Evolutionary conservation across 495 filamentous ascomycete genomes (phyloP).

Genomic region (Antarctomyces pellizariae): DNA sequence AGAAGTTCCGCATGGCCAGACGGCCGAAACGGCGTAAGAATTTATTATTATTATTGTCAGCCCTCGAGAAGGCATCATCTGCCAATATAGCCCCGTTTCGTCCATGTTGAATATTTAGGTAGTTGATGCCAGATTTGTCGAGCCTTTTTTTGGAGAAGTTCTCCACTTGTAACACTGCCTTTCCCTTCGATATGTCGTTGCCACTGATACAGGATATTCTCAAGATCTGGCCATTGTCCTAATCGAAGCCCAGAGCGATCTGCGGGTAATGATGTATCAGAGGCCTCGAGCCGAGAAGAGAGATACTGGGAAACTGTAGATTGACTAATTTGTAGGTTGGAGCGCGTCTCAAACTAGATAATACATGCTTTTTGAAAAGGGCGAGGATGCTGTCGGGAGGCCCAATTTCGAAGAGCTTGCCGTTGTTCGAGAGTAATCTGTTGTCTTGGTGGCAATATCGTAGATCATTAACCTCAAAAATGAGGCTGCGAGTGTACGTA

Average conservation of each 20-base stretch:
- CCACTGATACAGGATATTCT: slow-evolving; percentile 8
- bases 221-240: slow-evolving; percentile 9
- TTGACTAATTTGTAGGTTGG: not conserved
- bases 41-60: slow-evolving; percentile 4
- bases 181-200: slow-evolving; percentile 5
- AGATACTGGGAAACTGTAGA: not conserved
- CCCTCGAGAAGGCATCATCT: slow-evolving; percentile 7
- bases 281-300: too few species aligned
- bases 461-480: too few species aligned
- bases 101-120: slow-evolving; percentile 14
- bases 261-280: not conserved
- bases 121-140: slow-evolving; percentile 9
- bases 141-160: slow-evolving; percentile 8
- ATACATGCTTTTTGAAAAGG: not conserved
- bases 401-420: not conserved
- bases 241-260: not conserved
- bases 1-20: too few species aligned
- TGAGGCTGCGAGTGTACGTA: too few species aligned
- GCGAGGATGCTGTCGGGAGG: not conserved
- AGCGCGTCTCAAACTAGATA: not conserved
- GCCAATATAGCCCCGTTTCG: slow-evolving; percentile 14
- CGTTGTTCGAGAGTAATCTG: not conserved
- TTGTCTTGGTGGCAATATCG: not conserved
- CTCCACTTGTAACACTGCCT: slow-evolving; percentile 4
- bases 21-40: too few species aligned